Percentiles rank a stretch among this genome's conserved stretches.
These are phyloP conservation scores for Euphorbia schlechtendalii DNA, from an alignment of 441 rosid genomes.

Conservation along the genomic window DNA sequence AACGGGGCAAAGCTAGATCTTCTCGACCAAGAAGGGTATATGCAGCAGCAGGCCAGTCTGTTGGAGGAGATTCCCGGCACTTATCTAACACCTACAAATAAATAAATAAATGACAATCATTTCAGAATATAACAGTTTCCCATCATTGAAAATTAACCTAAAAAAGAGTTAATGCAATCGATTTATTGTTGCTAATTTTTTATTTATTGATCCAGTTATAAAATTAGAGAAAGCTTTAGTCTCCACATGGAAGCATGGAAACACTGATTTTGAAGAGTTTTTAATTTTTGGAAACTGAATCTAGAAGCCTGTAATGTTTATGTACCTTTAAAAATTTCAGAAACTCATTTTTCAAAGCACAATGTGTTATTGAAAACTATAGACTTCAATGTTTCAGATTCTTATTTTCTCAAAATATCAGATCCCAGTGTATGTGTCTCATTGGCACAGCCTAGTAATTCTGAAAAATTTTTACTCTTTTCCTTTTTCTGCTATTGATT, in stretches of 20 bases:
- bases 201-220: background rate
- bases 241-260: background rate
- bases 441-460: background rate
- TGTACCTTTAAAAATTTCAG: background rate
- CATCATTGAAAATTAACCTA: background rate
- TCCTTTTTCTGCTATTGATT: background rate
- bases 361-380: background rate
- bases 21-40: constrained; percentile 95
- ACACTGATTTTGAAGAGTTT: background rate
- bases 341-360: background rate
- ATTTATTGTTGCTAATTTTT: background rate
- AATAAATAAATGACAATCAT: constrained; percentile 19
- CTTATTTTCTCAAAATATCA: background rate
- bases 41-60: constrained; percentile 94
- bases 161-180: background rate
- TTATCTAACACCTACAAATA: constrained; percentile 76
- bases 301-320: background rate
- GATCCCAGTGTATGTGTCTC: background rate
- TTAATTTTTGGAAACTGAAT: background rate
- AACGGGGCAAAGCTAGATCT: constrained; percentile 77
- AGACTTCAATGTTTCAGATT: background rate
- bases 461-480: background rate
- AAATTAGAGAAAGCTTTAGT: background rate
- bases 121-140: background rate
- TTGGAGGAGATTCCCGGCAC: constrained; percentile 94